These are phyloP conservation scores for Pleurotus giganteus DNA, from an alignment of 768 basidiomycete genomes.

Conservation along the genomic window DNA sequence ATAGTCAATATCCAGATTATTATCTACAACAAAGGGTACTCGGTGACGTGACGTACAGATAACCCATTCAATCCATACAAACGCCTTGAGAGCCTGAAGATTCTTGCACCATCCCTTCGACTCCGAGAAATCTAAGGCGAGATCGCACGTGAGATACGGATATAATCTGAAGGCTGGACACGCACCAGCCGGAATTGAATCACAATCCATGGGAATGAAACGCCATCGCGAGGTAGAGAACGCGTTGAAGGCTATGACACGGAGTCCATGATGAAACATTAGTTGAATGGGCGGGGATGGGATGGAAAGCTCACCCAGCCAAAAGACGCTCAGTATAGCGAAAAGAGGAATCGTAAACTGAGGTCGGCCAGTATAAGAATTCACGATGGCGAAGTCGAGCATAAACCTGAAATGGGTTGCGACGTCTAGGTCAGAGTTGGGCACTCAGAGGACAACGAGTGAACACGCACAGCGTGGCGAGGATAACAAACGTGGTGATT, in stretches of 20 bases:
- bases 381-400: constrained; percentile 38
- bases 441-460: background rate
- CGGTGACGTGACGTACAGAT: constrained; percentile 39
- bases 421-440: background rate
- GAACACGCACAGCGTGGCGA: constrained; percentile 39
- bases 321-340: constrained; percentile 45
- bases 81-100: constrained; percentile 51
- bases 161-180: background rate
- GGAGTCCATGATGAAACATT: background rate
- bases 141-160: background rate
- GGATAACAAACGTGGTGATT: constrained; percentile 44
- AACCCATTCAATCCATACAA: constrained; percentile 60
- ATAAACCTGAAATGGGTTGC: constrained; percentile 29
- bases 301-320: constrained; percentile 43
- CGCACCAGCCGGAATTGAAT: constrained; percentile 44
- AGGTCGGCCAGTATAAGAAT: constrained; percentile 44
- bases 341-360: constrained; percentile 47
- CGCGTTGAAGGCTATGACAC: constrained; percentile 46
- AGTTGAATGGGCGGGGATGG: background rate
- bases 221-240: constrained; percentile 62
- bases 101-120: constrained; percentile 52
- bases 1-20: too few relatives aligned
- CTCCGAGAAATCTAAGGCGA: constrained; percentile 36
- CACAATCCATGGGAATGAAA: constrained; percentile 45
- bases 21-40: too few relatives aligned